A percentile compares a stretch with the other conserved stretches of the same genome.
phyloP scores from a whole-genome alignment of 768 basidiomycete species.

The Boletus barrowsii region DNA sequence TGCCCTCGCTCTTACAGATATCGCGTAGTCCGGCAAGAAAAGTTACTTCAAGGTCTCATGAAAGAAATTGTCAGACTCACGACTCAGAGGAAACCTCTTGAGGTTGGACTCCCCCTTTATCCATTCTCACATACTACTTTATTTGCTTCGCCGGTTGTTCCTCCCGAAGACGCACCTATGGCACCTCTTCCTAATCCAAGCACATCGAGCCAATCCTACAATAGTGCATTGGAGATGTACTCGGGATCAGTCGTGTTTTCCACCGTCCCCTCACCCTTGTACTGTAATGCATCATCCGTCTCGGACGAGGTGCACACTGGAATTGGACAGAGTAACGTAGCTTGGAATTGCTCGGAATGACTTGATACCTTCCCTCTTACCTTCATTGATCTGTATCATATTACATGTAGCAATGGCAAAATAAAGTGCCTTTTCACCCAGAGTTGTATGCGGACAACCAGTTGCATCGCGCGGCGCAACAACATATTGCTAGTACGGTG shows the following conservation, averaged over 20 bases:
- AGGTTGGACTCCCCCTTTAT: constrained; percentile 77
- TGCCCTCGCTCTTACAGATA: constrained; percentile 4
- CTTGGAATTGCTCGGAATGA: constrained; percentile 11
- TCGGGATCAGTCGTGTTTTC: constrained; percentile 4
- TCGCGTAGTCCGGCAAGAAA: constrained; percentile 72
- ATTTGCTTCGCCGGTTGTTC: constrained; percentile 49
- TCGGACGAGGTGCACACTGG: constrained; percentile 4
- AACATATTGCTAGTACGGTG: not conserved
- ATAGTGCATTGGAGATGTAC: constrained; percentile 8
- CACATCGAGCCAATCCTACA: constrained; percentile 4
- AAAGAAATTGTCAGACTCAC: constrained; percentile 81
- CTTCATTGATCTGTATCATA: constrained; percentile 7
- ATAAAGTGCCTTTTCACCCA: not conserved
- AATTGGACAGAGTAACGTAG: constrained; percentile 1
- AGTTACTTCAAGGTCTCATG: constrained; percentile 79
- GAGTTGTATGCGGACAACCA: not conserved
- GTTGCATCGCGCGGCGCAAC: not conserved
- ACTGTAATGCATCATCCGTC: constrained; percentile 7
- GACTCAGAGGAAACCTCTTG: constrained; percentile 72
- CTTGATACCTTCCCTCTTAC: not conserved
- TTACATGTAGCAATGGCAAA: not conserved
- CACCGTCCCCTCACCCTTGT: not conserved
- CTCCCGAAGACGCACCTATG: constrained; percentile 28
- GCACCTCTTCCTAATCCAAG: constrained; percentile 30
- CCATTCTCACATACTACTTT: constrained; percentile 71